Conservation (phyloP, 2,329 filamentous ascomycete genomes). For the Exophiala mesophila region DNA sequence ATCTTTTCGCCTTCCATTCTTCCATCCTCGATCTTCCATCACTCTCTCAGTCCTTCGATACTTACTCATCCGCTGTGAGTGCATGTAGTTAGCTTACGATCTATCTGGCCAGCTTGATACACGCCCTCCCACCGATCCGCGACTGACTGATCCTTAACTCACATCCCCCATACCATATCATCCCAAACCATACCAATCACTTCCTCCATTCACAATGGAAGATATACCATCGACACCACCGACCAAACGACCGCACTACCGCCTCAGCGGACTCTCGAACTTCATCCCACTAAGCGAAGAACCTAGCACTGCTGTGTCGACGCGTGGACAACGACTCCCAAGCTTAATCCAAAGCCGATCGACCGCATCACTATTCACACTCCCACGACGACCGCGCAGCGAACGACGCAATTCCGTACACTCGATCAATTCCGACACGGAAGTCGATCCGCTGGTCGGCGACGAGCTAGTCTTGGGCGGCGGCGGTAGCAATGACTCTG, state of each 20-base stretch:
- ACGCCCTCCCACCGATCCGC: too few species aligned
- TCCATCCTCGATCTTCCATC: too few species aligned
- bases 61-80: too few species aligned
- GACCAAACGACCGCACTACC: slow-evolving; percentile 19
- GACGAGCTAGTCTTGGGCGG: neutral
- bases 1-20: too few species aligned
- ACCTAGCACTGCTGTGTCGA: slow-evolving; percentile 34
- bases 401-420: slow-evolving; percentile 17
- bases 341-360: slow-evolving; percentile 29
- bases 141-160: too few species aligned
- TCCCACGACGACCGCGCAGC: slow-evolving; percentile 7
- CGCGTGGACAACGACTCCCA: slow-evolving; percentile 36
- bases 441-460: slow-evolving; percentile 11
- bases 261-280: slow-evolving; percentile 19
- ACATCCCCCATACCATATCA: too few species aligned
- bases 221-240: neutral
- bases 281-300: slow-evolving; percentile 33
- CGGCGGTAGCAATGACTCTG: neutral
- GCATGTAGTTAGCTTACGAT: too few species aligned
- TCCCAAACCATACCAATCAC: too few species aligned
- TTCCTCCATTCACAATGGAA: neutral
- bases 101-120: too few species aligned
- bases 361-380: slow-evolving; percentile 21
- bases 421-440: slow-evolving; percentile 21
- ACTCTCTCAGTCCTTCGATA: too few species aligned